Conservation (phyloP, 352 stramenopile species). For the Phytophthora ramorum region DNA sequence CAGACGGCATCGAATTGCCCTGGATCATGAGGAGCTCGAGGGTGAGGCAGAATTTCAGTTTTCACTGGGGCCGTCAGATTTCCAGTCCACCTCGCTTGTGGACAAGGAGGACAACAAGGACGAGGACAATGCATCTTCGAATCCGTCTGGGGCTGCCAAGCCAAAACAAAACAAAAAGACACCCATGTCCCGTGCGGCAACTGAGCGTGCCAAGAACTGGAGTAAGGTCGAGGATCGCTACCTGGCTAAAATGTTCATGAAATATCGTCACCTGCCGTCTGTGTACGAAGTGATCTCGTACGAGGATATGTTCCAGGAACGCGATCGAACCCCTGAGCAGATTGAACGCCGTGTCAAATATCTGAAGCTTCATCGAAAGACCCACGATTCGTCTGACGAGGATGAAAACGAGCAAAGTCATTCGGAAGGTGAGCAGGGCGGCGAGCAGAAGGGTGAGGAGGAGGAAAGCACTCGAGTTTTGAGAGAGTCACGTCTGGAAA, state of each 20-base stretch:
- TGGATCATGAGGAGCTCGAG: slow-evolving; percentile 82
- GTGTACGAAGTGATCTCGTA: slow-evolving; percentile 91
- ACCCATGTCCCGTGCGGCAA: slow-evolving; percentile 37
- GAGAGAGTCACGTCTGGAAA: slow-evolving; percentile 29
- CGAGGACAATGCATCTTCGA: slow-evolving; percentile 29
- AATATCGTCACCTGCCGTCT: slow-evolving; percentile 82
- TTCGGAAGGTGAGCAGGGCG: slow-evolving; percentile 36
- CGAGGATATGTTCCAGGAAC: slow-evolving; percentile 91
- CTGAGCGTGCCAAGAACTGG: slow-evolving; percentile 80
- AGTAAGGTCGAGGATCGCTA: slow-evolving; percentile 86
- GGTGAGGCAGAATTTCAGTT: slow-evolving; percentile 87
- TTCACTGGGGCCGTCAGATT: slow-evolving; percentile 62
- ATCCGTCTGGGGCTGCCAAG: slow-evolving; percentile 13
- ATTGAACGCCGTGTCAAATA: slow-evolving; percentile 88
- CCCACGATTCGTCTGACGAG: slow-evolving; percentile 73
- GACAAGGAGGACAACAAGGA: slow-evolving; percentile 43
- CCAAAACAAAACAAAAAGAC: slow-evolving; percentile 37
- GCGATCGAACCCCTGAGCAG: slow-evolving; percentile 81
- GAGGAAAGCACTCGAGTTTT: slow-evolving; percentile 21
- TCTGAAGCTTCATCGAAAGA: slow-evolving; percentile 80
- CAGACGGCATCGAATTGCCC: slow-evolving; percentile 68
- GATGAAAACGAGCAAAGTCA: slow-evolving; percentile 50
- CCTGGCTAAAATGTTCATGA: slow-evolving; percentile 78
- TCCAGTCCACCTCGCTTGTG: slow-evolving; percentile 62
- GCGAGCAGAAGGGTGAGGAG: slow-evolving; percentile 22